Evolutionary conservation across 768 basidiomycete species (phyloP), one percentile per base, ranked within the genome.

Genomic region (Termitomyces sp.): DNA sequence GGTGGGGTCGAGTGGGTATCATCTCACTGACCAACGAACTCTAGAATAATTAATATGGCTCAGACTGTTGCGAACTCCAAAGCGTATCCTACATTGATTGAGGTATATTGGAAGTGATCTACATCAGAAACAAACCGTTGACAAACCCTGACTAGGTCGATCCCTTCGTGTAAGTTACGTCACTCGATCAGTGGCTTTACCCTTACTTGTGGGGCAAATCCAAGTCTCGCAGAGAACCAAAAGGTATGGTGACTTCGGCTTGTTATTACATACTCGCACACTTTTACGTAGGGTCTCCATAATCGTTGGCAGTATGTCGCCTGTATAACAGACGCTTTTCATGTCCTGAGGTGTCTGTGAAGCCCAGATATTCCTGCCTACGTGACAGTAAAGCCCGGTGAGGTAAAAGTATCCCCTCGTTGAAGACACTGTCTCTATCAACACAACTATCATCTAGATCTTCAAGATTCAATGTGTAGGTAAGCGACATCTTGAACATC

Each of bases 391-490:
- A 83, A 86, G 59, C 84, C 81, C 8, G 84, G 83, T 50, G 71
- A 85, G 61, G 82, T 76, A 45, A 58, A 67, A 53, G 11, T 3
- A 2, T 22, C 8, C 37, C n/a, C 34, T 26, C 15, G 41, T 42
- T 41, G n/a, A n/a, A n/a, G n/a, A n/a, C n/a, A n/a, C n/a, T n/a
- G n/a, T n/a, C n/a, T n/a, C n/a, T n/a, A n/a, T n/a, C n/a, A n/a
- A n/a, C n/a, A n/a, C n/a, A n/a, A n/a, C n/a, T n/a, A n/a, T n/a
- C n/a, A n/a, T n/a, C 11, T 59, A 86, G 79, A 80, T 82, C 3
- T 89, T 89, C 74, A 87, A 86, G 55, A 66, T 88, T 19, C 79
- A 87, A 70, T 87, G 84, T 58, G 77, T 85, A 38, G 85, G 85
- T 83, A 62, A 45, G 79, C 22, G 60, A 21, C 45, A 11, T n/a